A percentile compares a stretch with the other conserved stretches of the same genome.
Evolutionary conservation across 805 yeast genomes (phyloP).

Genomic region (Komagataella ulmi): DNA sequence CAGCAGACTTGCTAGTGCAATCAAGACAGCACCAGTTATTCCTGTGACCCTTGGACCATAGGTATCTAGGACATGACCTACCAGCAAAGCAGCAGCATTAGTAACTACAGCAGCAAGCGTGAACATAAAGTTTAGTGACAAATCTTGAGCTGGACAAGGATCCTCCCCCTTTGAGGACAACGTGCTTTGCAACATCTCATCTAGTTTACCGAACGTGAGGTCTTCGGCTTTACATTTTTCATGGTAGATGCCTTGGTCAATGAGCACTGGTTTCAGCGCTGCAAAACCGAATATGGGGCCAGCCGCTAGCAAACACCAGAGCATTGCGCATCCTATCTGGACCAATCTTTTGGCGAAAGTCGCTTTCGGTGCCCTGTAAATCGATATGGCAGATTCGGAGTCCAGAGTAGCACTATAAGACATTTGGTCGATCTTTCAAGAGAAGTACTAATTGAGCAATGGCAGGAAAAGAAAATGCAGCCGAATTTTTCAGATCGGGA

Average conservation of each 20-base stretch:
- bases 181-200: constrained; percentile 1
- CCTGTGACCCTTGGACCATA: constrained; percentile 79
- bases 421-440: not conserved
- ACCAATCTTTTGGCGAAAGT: constrained; percentile 13
- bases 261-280: constrained; percentile 39
- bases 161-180: constrained; percentile 3
- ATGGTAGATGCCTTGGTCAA: constrained; percentile 34
- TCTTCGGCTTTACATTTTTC: constrained; percentile 20
- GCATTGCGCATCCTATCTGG: constrained; percentile 36
- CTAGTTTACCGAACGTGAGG: constrained; percentile 1
- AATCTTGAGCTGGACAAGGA: constrained; percentile 63
- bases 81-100: constrained; percentile 69
- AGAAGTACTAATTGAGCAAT: not conserved
- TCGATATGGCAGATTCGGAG: not conserved
- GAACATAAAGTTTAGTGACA: constrained; percentile 70
- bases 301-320: constrained; percentile 42
- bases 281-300: constrained; percentile 52
- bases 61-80: constrained; percentile 65
- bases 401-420: not conserved
- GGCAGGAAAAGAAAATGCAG: not conserved
- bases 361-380: not conserved
- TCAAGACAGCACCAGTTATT: constrained; percentile 49
- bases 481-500: not conserved
- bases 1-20: constrained; percentile 38
- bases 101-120: constrained; percentile 81